These are phyloP conservation scores for Arachis stenosperma DNA, from an alignment of 306 rosid species.

Conservation along the genomic window DNA sequence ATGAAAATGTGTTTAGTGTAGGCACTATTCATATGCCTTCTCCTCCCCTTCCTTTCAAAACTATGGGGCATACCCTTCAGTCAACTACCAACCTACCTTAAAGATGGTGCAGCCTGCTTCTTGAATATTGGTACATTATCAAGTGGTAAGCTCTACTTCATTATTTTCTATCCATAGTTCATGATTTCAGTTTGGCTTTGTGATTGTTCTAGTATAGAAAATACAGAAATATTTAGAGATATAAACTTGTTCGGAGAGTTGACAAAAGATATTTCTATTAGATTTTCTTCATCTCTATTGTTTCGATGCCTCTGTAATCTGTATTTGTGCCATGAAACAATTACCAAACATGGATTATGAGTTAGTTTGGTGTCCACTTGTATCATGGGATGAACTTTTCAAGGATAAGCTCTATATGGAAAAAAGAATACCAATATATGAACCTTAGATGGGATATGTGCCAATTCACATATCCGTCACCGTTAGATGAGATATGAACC, in stretches of 20 bases:
- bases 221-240: too few species aligned
- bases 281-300: too few species aligned
- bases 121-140: constrained; percentile 69
- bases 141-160: constrained; percentile 56
- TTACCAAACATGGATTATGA: too few species aligned
- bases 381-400: constrained; percentile 9
- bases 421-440: too few species aligned
- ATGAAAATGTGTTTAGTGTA: constrained; percentile 47
- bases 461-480: too few species aligned
- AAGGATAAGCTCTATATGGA: constrained; percentile 8
- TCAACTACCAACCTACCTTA: constrained; percentile 81
- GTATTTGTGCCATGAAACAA: too few species aligned
- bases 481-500: too few species aligned
- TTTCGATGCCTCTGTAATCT: too few species aligned
- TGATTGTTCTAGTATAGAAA: too few species aligned
- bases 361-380: background rate
- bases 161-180: constrained; percentile 15
- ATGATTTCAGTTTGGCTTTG: background rate
- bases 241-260: too few species aligned
- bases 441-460: too few species aligned
- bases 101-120: constrained; percentile 92
- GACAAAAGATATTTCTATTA: too few species aligned
- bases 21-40: constrained; percentile 80
- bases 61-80: constrained; percentile 87
- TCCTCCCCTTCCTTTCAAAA: constrained; percentile 81